Conservation (phyloP, 371 early-diverging fungal species). For the Mortierella sp. region DNA sequence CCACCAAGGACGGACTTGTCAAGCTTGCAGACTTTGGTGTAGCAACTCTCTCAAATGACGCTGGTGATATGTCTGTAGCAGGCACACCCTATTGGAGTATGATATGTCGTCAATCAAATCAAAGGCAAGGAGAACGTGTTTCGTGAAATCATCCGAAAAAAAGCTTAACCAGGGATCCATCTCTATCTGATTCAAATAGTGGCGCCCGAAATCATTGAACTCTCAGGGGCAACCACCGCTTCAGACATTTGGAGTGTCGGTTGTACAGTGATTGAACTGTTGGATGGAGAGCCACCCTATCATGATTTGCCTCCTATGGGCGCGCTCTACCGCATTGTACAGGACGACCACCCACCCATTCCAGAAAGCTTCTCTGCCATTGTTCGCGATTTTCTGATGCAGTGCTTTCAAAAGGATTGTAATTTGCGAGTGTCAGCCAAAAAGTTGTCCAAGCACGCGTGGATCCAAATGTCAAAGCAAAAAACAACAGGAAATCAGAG, state of each 20-base stretch:
- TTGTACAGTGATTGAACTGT: constrained; percentile 88
- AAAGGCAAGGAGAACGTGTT: too few relatives aligned
- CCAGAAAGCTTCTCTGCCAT: constrained; percentile 85
- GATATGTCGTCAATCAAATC: too few relatives aligned
- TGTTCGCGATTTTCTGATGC: constrained; percentile 78
- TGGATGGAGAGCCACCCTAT: constrained; percentile 92
- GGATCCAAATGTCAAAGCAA: constrained; percentile 66
- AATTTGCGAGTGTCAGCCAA: constrained; percentile 74
- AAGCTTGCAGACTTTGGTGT: constrained; percentile 94
- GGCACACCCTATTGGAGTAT: constrained; percentile 82
- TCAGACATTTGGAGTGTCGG: constrained; percentile 93
- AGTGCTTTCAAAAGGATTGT: constrained; percentile 89
- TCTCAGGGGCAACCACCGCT: constrained; percentile 77
- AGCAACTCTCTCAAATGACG: constrained; percentile 61
- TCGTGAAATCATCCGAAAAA: too few relatives aligned
- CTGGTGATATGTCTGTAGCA: constrained; percentile 58
- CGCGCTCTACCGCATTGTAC: constrained; percentile 91
- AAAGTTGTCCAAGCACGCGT: constrained; percentile 76
- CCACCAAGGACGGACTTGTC: constrained; percentile 81
- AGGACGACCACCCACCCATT: constrained; percentile 88
- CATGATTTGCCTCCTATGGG: constrained; percentile 83
- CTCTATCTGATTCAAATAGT: constrained; percentile 59
- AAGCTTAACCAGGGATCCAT: constrained; percentile 9
- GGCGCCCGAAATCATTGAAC: constrained; percentile 89
- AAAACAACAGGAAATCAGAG: constrained; percentile 49